A percentile compares a stretch with the other conserved stretches of the same genome.
These are phyloP conservation scores for Suillus subalutaceus DNA, from an alignment of 768 basidiomycete species.

Conservation along the genomic window DNA sequence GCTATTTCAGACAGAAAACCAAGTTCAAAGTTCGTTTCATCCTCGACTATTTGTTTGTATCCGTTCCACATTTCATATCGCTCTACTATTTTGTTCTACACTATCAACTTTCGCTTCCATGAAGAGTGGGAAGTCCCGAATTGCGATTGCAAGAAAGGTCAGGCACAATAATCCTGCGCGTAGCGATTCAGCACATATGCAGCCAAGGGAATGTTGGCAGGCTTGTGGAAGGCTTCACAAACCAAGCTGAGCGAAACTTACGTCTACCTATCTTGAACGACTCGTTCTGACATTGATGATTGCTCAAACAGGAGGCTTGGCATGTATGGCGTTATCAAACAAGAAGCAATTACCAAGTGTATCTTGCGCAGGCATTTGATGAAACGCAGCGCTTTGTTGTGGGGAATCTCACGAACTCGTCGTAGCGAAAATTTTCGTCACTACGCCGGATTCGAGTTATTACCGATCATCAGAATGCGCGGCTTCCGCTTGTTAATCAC, in stretches of 20 bases:
- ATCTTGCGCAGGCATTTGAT: neutral
- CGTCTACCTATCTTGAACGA: slow-evolving; percentile 1
- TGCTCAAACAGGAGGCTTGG: slow-evolving; percentile 3
- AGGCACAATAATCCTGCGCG: slow-evolving; percentile 30
- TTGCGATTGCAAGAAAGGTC: slow-evolving; percentile 40
- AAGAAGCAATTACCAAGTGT: neutral
- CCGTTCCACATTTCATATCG: slow-evolving; percentile 39
- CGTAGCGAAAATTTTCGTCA: neutral
- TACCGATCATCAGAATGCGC: neutral
- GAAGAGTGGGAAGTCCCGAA: slow-evolving; percentile 40
- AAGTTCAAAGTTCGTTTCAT: slow-evolving; percentile 71
- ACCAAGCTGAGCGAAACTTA: slow-evolving; percentile 14
- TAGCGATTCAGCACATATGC: neutral
- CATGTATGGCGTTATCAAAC: neutral
- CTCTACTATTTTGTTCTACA: slow-evolving; percentile 51
- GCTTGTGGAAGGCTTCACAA: slow-evolving; percentile 15
- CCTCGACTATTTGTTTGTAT: slow-evolving; percentile 53
- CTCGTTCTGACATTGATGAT: neutral
- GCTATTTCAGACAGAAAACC: slow-evolving; percentile 57
- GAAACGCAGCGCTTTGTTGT: neutral
- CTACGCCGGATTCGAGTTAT: slow-evolving; percentile 6
- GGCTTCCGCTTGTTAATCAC: neutral
- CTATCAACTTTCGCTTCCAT: slow-evolving; percentile 41
- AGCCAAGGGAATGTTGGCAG: neutral
- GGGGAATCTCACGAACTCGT: neutral